Evolutionary conservation across 768 basidiomycete species (phyloP).

Genomic region (Agaricus bisporus): DNA sequence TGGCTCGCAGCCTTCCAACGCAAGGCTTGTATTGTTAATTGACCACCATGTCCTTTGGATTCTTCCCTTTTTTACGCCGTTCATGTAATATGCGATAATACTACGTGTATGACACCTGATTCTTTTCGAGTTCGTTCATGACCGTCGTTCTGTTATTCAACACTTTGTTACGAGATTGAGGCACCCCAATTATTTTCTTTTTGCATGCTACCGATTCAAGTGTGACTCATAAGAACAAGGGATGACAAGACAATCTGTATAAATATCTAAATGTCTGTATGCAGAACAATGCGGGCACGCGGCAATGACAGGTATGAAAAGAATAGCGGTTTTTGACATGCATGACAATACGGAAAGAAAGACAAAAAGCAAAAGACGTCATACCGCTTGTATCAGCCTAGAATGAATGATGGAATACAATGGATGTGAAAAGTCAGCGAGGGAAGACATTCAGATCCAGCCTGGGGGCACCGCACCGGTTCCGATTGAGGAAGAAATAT

Average conservation of each 20-base stretch:
- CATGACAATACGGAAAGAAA: neutral
- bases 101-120: neutral
- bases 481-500: neutral
- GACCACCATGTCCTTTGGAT: neutral
- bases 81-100: neutral
- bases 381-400: too few species aligned
- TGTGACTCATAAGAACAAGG: too few species aligned
- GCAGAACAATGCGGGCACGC: too few species aligned
- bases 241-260: too few species aligned
- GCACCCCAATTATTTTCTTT: too few species aligned
- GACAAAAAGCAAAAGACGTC: too few species aligned
- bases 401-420: neutral
- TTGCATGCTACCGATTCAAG: too few species aligned
- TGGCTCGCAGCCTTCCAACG: neutral
- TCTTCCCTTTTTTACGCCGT: neutral
- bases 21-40: conserved; percentile 8
- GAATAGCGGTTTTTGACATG: too few species aligned
- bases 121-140: neutral
- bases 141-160: neutral
- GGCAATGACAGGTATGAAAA: too few species aligned
- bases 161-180: too few species aligned
- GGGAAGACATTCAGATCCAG: conserved; percentile 19
- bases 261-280: too few species aligned
- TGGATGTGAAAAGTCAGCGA: too few species aligned
- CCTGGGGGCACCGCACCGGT: conserved; percentile 12